Conservation (phyloP, 352 stramenopile genomes). For the Pythium monospermum region DNA sequence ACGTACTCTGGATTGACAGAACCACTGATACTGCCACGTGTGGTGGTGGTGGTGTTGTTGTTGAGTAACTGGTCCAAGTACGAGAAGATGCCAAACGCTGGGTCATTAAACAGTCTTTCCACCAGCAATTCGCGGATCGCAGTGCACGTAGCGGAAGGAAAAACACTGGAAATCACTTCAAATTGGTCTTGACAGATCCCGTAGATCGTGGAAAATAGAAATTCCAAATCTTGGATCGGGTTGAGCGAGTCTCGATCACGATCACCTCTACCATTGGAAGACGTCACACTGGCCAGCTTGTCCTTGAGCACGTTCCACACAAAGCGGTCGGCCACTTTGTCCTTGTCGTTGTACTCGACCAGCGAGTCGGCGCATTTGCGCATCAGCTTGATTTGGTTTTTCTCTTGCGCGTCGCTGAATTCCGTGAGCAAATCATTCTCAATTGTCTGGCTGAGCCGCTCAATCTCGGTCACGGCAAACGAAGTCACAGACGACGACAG, state of each 20-base stretch:
- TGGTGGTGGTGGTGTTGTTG: background rate
- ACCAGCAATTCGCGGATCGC: constrained; percentile 61
- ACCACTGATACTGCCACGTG: background rate
- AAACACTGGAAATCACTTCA: constrained; percentile 52
- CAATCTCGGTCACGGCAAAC: constrained; percentile 61
- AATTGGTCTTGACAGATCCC: constrained; percentile 72
- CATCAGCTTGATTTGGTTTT: constrained; percentile 43
- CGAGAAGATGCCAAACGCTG: constrained; percentile 71
- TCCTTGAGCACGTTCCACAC: constrained; percentile 86
- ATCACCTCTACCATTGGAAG: too few species aligned
- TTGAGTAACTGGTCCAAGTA: constrained; percentile 70
- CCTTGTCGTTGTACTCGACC: constrained; percentile 79
- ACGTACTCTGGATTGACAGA: constrained; percentile 56
- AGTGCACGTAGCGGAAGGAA: constrained; percentile 34
- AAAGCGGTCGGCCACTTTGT: constrained; percentile 76
- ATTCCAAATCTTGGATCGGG: constrained; percentile 61
- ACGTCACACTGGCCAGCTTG: constrained; percentile 48
- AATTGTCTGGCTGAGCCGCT: constrained; percentile 65
- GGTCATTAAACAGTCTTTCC: constrained; percentile 73
- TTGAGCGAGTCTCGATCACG: constrained; percentile 27
- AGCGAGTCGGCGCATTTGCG: constrained; percentile 56
- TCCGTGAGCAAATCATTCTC: constrained; percentile 70
- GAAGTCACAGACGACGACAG: constrained; percentile 53
- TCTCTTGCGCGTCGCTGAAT: constrained; percentile 71
- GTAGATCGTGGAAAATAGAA: constrained; percentile 50